Base-by-base conservation (phyloP, 305 asterid species). In the Lippia alba region DNA sequence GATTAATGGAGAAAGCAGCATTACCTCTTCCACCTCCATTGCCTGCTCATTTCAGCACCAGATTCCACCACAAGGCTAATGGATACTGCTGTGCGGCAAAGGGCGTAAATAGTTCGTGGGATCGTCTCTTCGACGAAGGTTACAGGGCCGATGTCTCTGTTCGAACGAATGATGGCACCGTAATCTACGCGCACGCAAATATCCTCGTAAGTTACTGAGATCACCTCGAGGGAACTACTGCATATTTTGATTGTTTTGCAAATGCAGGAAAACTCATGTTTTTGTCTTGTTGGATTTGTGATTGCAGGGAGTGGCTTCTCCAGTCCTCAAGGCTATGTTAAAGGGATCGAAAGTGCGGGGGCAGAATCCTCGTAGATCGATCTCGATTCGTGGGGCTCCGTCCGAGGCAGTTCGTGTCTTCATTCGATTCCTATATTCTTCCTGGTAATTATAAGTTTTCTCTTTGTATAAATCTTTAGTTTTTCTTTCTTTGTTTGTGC, bases 61-160 rank as follows among this genome's bases (percentile, higher is more conserved):
- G 72, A 49, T 69, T 39, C 64, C 78, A 45, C 50, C 80, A 63
- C 24, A 75, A 54, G 20, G 40, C 59, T 66, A 70, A 73, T 63
- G 79, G 73, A 57, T 19, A 34, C 51, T 66, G 85, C 56, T 50
- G 82, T 65, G 65, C 64, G 6, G 77, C 84, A 17, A 67, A 59
- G 24, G 65, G 81, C 6, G 71, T 65, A 70, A 85, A 79, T 50
- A 71, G 58, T 55, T 36, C 84, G 0, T 72, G 76, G 86, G 98
- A 91, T 59, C 88, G 85, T 66, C 92, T 93, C 64, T 91, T 93
- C n/a, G 96, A 91, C 36, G 91, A 91, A 76, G 97, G 80, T 65
- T 87, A 86, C 51, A 71, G 96, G 78, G 97, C 98, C 8, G 98
- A 91, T 72, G 90, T 93, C 61, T 75, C 82, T 0, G 79, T 93